Conservation (phyloP, 2,329 filamentous ascomycete genomes). For the Fusarium albidum region DNA sequence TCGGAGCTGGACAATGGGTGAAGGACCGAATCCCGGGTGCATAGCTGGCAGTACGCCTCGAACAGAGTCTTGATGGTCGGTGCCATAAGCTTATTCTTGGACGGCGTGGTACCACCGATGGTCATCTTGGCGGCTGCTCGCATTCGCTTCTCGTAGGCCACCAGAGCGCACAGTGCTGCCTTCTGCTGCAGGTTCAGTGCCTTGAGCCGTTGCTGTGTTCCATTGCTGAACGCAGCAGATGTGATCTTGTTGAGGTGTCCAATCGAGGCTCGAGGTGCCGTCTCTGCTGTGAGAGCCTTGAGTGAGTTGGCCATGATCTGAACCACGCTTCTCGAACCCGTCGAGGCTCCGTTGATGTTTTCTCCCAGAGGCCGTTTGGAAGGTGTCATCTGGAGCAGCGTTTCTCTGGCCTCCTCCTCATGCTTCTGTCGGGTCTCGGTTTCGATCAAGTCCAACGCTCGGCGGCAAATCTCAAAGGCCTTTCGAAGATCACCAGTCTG, state of each 20-base stretch:
- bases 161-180: constrained; percentile 87
- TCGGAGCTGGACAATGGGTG: constrained; percentile 91
- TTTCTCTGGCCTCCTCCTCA: constrained; percentile 67
- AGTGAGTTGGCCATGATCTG: constrained; percentile 63
- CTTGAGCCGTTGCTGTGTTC: constrained; percentile 82
- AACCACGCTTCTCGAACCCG: constrained; percentile 52
- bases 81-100: constrained; percentile 67
- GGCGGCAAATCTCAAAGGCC: constrained; percentile 91
- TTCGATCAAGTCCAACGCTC: constrained; percentile 89
- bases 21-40: constrained; percentile 85
- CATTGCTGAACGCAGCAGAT: constrained; percentile 87
- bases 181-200: constrained; percentile 96
- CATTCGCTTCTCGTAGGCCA: constrained; percentile 83
- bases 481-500: constrained; percentile 95
- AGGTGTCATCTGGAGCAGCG: constrained; percentile 67
- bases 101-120: constrained; percentile 59
- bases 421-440: constrained; percentile 80
- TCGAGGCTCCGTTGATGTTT: constrained; percentile 73
- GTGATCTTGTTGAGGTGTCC: constrained; percentile 93
- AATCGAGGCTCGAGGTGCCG: constrained; percentile 87
- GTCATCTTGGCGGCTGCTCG: constrained; percentile 57
- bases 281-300: constrained; percentile 73
- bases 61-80: constrained; percentile 87
- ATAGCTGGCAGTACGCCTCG: constrained; percentile 82
- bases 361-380: constrained; percentile 82